Percentiles rank a stretch among this genome's conserved stretches.
Evolutionary conservation across 768 basidiomycete genomes (phyloP).

Genomic region (Rhizopogon rudus): DNA sequence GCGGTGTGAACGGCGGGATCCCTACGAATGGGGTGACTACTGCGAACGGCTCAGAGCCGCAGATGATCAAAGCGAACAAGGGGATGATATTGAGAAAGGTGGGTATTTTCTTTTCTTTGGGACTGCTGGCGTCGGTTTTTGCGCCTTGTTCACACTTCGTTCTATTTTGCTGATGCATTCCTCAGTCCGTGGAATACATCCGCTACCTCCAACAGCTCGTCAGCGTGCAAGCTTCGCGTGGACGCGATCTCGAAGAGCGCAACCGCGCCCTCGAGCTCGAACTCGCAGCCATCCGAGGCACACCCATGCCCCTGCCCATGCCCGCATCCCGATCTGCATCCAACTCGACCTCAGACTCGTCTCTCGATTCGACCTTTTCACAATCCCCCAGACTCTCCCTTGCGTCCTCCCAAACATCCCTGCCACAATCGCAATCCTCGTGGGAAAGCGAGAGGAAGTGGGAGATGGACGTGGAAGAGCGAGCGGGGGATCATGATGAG

Average conservation of each 20-base stretch:
- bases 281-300: constrained; percentile 17
- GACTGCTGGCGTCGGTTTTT: neutral
- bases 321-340: neutral
- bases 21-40: constrained; percentile 5
- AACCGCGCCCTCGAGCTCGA: constrained; percentile 39
- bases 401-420: neutral
- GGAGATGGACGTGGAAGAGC: neutral
- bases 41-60: constrained; percentile 27
- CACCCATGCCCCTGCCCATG: neutral
- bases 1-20: constrained; percentile 16
- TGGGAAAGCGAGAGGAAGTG: neutral
- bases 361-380: neutral
- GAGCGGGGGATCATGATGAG: neutral
- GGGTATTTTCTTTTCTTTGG: neutral
- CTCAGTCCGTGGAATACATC: constrained; percentile 44
- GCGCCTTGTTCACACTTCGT: too few relatives aligned
- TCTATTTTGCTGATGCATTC: neutral
- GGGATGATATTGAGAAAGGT: constrained; percentile 89
- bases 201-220: constrained; percentile 87
- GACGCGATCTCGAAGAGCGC: constrained; percentile 74
- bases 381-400: neutral
- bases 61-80: constrained; percentile 85
- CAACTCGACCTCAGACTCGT: neutral
- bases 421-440: neutral
- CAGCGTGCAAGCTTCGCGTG: constrained; percentile 69